A percentile compares a stretch with the other conserved stretches of the same genome.
phyloP scores from a whole-genome alignment of 306 rosid species.

The Alnus rubra region DNA sequence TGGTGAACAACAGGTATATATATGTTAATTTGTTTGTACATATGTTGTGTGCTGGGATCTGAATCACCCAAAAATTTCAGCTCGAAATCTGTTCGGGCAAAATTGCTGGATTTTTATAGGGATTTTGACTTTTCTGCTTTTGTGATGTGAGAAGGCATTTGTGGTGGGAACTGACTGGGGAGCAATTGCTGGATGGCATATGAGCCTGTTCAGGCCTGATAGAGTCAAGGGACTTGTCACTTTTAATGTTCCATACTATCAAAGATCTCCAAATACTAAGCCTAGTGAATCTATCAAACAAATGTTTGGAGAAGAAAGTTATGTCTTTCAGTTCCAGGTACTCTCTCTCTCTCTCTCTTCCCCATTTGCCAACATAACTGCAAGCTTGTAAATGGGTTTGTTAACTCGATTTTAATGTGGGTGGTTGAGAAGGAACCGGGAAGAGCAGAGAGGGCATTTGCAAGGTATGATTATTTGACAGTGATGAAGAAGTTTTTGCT shows the following conservation, averaged over 20 bases:
- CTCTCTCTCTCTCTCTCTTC: background rate
- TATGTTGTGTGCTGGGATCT: too few species aligned
- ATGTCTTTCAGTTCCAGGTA: constrained; percentile 76
- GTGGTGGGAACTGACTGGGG: constrained; percentile 74
- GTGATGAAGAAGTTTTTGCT: constrained; percentile 74
- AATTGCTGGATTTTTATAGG: too few species aligned
- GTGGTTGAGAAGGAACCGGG: constrained; percentile 62
- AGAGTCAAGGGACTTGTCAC: constrained; percentile 61
- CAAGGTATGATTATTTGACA: constrained; percentile 71
- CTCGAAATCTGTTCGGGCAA: too few species aligned
- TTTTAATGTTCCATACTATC: constrained; percentile 55
- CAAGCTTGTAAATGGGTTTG: background rate
- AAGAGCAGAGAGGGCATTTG: constrained; percentile 74
- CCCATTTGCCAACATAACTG: background rate
- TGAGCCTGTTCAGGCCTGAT: constrained; percentile 65
- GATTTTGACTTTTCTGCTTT: background rate
- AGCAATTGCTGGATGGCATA: constrained; percentile 57
- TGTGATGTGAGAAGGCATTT: constrained; percentile 42
- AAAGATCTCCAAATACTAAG: constrained; percentile 49
- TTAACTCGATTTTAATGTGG: constrained; percentile 1
- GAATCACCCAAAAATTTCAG: too few species aligned
- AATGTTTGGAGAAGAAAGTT: constrained; percentile 44
- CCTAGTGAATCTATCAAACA: constrained; percentile 39
- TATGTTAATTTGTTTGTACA: too few species aligned
- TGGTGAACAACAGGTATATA: constrained; percentile 53